Percentiles rank a stretch among this genome's conserved stretches.
Evolutionary conservation across 768 basidiomycete genomes (phyloP).

Genomic region (Podaxis sp.): DNA sequence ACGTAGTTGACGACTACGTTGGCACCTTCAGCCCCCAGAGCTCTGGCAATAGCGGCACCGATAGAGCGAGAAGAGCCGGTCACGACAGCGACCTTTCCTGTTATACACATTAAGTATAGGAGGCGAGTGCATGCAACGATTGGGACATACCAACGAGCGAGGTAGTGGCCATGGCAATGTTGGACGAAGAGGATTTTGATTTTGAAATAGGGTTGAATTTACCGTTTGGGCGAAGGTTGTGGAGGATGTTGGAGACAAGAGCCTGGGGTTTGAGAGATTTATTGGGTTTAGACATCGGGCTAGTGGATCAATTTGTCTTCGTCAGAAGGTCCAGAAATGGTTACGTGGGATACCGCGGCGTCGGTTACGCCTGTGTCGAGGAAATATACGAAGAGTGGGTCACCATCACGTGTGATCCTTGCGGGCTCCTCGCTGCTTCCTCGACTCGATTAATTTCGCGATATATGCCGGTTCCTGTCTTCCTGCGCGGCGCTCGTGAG

Average conservation of each 20-base stretch:
- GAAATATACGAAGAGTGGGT: conserved; percentile 7
- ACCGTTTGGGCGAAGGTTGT: conserved; percentile 16
- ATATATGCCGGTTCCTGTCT: not conserved
- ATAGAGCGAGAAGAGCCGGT: conserved; percentile 63
- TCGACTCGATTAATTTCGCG: not conserved
- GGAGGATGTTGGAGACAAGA: conserved; percentile 18
- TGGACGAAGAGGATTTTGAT: conserved; percentile 3
- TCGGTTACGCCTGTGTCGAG: conserved; percentile 7
- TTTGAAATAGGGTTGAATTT: conserved; percentile 3
- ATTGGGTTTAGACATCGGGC: conserved; percentile 8
- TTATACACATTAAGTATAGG: not conserved
- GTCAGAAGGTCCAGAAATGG: conserved; percentile 1
- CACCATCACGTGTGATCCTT: conserved; percentile 12
- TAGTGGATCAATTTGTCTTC: conserved; percentile 3
- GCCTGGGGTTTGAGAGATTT: conserved; percentile 14
- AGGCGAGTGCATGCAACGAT: not conserved
- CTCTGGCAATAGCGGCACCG: conserved; percentile 53
- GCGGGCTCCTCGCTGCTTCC: not conserved
- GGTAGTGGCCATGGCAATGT: conserved; percentile 11
- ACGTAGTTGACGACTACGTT: conserved; percentile 60
- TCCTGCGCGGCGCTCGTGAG: not conserved
- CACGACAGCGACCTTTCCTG: conserved; percentile 56
- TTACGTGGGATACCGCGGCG: conserved; percentile 10
- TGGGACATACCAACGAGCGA: conserved; percentile 10
- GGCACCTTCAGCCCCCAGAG: conserved; percentile 57